Percentiles rank a stretch among this genome's conserved stretches.
These are phyloP conservation scores for Cardamine occulta DNA, from an alignment of 345 rosid species.

Conservation along the genomic window DNA sequence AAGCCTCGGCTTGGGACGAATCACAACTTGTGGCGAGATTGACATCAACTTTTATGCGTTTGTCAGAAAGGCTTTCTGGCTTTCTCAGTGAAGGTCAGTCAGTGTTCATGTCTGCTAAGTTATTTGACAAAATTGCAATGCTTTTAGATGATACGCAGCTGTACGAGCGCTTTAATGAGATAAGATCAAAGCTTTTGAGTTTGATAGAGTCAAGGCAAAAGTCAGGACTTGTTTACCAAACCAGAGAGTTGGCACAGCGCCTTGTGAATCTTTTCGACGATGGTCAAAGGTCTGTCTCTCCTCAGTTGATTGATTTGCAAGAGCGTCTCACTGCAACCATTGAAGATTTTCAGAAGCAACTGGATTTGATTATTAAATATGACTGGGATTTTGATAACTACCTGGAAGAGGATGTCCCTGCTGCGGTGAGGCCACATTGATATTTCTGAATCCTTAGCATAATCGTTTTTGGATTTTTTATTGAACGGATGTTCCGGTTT, in stretches of 20 bases:
- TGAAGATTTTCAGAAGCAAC: slow-evolving; percentile 93
- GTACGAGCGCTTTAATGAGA: slow-evolving; percentile 72
- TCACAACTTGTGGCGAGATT: slow-evolving; percentile 63
- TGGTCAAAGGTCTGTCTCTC: slow-evolving; percentile 82
- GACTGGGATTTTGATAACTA: slow-evolving; percentile 98
- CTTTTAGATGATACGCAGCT: slow-evolving; percentile 73
- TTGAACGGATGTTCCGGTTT: slow-evolving; percentile 34
- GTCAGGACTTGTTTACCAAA: slow-evolving; percentile 73
- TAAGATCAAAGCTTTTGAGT: slow-evolving; percentile 67
- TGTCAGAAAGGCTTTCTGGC: slow-evolving; percentile 89
- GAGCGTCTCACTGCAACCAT: slow-evolving; percentile 76
- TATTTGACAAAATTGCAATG: slow-evolving; percentile 78
- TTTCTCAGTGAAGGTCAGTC: slow-evolving; percentile 89
- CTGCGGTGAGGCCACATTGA: slow-evolving; percentile 87
- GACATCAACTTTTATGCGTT: slow-evolving; percentile 74
- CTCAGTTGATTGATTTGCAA: slow-evolving; percentile 80
- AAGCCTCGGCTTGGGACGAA: slow-evolving; percentile 74
- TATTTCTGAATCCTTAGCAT: slow-evolving; percentile 7
- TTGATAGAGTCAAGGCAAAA: slow-evolving; percentile 78
- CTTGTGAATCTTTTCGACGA: slow-evolving; percentile 80
- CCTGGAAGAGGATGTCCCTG: slow-evolving; percentile 96
- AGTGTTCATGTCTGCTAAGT: slow-evolving; percentile 69
- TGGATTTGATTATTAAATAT: slow-evolving; percentile 82
- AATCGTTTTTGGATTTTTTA: not conserved
- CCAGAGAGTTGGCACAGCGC: slow-evolving; percentile 67